A percentile compares a stretch with the other conserved stretches of the same genome.
phyloP scores from a whole-genome alignment of 352 stramenopile genomes.

The Phytophthora megakarya region DNA sequence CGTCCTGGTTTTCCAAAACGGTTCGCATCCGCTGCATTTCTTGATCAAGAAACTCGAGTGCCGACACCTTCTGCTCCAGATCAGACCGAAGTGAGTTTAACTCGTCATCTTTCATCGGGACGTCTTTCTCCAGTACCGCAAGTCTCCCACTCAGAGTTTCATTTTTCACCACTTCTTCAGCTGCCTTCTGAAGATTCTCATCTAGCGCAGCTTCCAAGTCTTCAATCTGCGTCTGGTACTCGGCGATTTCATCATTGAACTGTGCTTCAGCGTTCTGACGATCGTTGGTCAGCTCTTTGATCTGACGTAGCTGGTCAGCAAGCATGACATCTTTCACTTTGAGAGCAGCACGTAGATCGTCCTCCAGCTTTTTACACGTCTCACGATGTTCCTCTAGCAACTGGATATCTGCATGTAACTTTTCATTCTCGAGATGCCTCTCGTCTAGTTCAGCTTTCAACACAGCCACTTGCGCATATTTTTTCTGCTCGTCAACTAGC shows the following conservation, averaged over 20 bases:
- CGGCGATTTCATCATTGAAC: conserved; percentile 53
- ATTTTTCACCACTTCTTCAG: conserved; percentile 41
- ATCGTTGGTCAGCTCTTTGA: conserved; percentile 44
- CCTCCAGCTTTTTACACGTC: conserved; percentile 50
- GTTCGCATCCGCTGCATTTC: conserved; percentile 72
- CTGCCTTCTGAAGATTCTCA: conserved; percentile 52
- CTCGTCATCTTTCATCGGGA: conserved; percentile 25
- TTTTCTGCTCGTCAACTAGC: conserved; percentile 30
- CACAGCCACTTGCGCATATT: conserved; percentile 18
- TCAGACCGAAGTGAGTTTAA: conserved; percentile 20
- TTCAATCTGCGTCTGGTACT: conserved; percentile 58
- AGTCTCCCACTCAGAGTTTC: conserved; percentile 32
- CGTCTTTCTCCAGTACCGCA: conserved; percentile 22
- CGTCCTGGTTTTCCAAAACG: conserved; percentile 58
- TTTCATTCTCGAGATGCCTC: conserved; percentile 14
- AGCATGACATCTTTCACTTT: conserved; percentile 83
- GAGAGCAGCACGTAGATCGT: conserved; percentile 55
- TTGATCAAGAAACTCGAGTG: conserved; percentile 67
- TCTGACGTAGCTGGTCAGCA: conserved; percentile 62
- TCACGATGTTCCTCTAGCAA: conserved; percentile 24
- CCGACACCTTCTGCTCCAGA: conserved; percentile 54
- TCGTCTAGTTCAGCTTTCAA: conserved; percentile 38
- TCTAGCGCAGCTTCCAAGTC: conserved; percentile 67
- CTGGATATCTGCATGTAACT: conserved; percentile 33
- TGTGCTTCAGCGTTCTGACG: conserved; percentile 41